Evolutionary conservation across 106 monocot genomes (phyloP), one percentile per base, ranked within the genome.

Genomic region (Vanilla planifolia): DNA sequence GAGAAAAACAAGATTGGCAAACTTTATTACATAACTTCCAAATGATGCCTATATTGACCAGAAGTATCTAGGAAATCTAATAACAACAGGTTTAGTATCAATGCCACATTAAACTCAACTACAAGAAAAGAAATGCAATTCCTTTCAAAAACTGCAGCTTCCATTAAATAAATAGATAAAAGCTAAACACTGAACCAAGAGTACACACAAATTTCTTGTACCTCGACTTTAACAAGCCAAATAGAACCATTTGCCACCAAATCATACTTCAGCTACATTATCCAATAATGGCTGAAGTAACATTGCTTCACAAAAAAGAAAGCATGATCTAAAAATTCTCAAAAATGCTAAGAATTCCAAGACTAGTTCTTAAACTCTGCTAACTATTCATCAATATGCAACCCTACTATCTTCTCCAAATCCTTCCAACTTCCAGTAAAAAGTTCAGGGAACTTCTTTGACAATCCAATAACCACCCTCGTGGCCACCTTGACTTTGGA

Each of bases 331-430:
- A 0, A 57, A 57, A 57, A 34, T 1, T 29, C 15, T 57, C 6
- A 29, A 57, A 20, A 3, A 7, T 34, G 11, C 28, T 28, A 2
- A 15, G 28, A n/a, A 8, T 33, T 8, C 28, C 0, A 6, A 55
- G 27, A 30, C 57, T 53, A 53, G 53, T n/a, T 32, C 32, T 53
- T 16, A 53, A 53, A 15, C 29, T 53, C 53, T 15, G 29, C 30
- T 53, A 35, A 33, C 53, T 53, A 15, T 57, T 57, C 57, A 33
- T 35, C 21, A 21, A 6, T 34, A 21, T 19, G 17, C 77, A 86
- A 62, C 21, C 78, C 86, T 10, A 86, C 67, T 52, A 72, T 17
- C 68, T 72, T 78, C 57, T 71, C 81, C 51, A 86, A 43, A 56
- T 72, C 59, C 61, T 63, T 68, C 86, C 77, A 81, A 32, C 55